A percentile compares a stretch with the other conserved stretches of the same genome.
Evolutionary conservation across 2,329 filamentous ascomycete genomes (phyloP).

Genomic region (Seiridium cupressi): DNA sequence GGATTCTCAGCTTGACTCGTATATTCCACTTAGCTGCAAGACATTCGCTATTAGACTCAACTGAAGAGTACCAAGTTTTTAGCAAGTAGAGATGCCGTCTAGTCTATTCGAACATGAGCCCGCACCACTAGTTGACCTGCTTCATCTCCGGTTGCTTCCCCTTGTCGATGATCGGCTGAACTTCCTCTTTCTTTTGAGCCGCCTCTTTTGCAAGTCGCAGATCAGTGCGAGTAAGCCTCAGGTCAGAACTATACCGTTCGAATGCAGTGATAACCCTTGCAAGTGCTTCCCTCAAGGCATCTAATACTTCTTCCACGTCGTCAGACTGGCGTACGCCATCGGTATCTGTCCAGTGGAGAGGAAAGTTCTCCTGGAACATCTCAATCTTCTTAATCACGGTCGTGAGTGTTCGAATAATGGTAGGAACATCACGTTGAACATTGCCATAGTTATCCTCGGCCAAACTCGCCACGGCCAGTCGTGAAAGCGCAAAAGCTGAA

Average conservation of each 20-base stretch:
- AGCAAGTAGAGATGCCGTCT: too few species aligned
- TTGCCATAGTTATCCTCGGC: slow-evolving; percentile 81
- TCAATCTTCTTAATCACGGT: slow-evolving; percentile 68
- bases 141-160: slow-evolving; percentile 25
- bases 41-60: not conserved
- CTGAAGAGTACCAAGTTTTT: not conserved
- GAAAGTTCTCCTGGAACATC: slow-evolving; percentile 56
- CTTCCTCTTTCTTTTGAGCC: slow-evolving; percentile 25
- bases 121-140: slow-evolving; percentile 25
- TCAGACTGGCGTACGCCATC: slow-evolving; percentile 51
- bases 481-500: slow-evolving; percentile 67
- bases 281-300: slow-evolving; percentile 64
- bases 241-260: slow-evolving; percentile 68
- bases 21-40: too few species aligned
- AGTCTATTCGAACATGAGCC: not conserved
- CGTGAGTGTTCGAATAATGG: slow-evolving; percentile 72
- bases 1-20: too few species aligned
- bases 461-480: slow-evolving; percentile 71
- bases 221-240: slow-evolving; percentile 70
- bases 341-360: slow-evolving; percentile 78
- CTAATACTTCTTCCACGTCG: slow-evolving; percentile 71
- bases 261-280: slow-evolving; percentile 67
- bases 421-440: slow-evolving; percentile 78
- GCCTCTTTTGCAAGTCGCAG: slow-evolving; percentile 72
- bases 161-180: not conserved